phyloP scores from a whole-genome alignment of 352 stramenopile species.

The Phytophthora fragariaefolia region DNA sequence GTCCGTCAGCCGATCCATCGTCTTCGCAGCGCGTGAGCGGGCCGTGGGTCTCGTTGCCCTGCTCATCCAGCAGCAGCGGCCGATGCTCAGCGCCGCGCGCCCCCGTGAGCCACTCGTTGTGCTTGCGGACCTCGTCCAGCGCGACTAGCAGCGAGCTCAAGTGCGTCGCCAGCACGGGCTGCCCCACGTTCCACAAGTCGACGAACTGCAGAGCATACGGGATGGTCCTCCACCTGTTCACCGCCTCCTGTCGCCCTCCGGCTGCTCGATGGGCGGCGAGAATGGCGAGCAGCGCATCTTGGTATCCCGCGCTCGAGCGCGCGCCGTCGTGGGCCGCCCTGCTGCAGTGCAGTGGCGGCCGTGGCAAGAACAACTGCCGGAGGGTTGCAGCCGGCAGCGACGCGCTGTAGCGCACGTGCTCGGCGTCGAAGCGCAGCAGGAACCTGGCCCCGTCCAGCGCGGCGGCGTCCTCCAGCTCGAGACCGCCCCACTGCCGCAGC shows the following conservation, averaged over 20 bases:
- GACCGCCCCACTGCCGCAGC: conserved; percentile 34
- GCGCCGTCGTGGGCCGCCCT: not conserved
- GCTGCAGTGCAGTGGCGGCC: conserved; percentile 5
- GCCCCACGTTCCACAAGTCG: conserved; percentile 33
- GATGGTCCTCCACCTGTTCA: conserved; percentile 31
- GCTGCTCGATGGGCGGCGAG: conserved; percentile 16
- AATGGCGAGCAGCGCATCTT: conserved; percentile 29
- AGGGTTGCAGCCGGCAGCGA: conserved; percentile 31
- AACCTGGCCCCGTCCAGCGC: conserved; percentile 39
- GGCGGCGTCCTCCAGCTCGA: conserved; percentile 38
- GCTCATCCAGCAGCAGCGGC: conserved; percentile 10
- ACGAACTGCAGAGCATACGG: conserved; percentile 32
- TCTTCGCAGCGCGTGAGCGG: conserved; percentile 4
- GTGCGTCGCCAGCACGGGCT: conserved; percentile 26
- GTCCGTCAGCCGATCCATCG: conserved; percentile 24
- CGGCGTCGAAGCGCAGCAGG: conserved; percentile 34
- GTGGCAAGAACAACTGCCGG: conserved; percentile 38
- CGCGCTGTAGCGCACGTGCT: conserved; percentile 38
- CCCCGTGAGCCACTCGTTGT: conserved; percentile 21
- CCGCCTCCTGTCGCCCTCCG: conserved; percentile 5
- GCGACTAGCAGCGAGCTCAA: conserved; percentile 30
- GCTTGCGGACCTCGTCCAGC: conserved; percentile 32
- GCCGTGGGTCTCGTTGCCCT: conserved; percentile 9
- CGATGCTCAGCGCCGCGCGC: not conserved
- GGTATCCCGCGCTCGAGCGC: conserved; percentile 25